Evolutionary conservation across 495 filamentous ascomycete genomes (phyloP).

Genomic region (Tuber magnatum): DNA sequence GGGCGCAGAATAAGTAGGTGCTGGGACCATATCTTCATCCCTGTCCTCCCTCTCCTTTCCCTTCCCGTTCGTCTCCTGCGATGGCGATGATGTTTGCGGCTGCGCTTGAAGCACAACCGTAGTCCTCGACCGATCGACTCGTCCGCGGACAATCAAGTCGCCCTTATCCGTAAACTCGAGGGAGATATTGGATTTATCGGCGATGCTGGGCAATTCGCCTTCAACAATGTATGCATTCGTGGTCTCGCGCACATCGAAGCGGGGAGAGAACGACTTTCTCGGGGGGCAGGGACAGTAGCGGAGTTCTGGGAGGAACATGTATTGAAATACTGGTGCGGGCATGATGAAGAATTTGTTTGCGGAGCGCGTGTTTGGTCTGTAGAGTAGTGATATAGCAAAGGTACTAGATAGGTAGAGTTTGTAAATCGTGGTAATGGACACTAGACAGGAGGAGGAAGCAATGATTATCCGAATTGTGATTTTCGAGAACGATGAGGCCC

Average conservation of each 20-base stretch:
- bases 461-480: conserved; percentile 16
- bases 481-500: conserved; percentile 10
- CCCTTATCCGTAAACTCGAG: conserved; percentile 79
- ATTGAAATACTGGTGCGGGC: conserved; percentile 19
- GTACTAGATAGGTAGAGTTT: conserved; percentile 1
- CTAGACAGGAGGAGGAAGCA: neutral
- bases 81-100: conserved; percentile 36
- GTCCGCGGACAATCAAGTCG: conserved; percentile 69
- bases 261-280: conserved; percentile 53
- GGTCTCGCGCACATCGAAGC: conserved; percentile 74
- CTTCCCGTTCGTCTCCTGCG: conserved; percentile 6
- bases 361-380: neutral
- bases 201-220: conserved; percentile 77
- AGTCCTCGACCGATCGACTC: conserved; percentile 52
- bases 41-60: conserved; percentile 16
- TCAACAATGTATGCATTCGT: conserved; percentile 67
- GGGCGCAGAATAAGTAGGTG: conserved; percentile 10
- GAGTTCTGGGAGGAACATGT: conserved; percentile 4
- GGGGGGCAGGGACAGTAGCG: conserved; percentile 20
- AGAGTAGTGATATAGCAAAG: conserved; percentile 1
- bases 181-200: conserved; percentile 59
- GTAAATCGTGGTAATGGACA: neutral
- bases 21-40: neutral
- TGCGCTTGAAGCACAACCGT: neutral
- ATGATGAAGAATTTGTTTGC: conserved; percentile 7